Evolutionary conservation across 805 yeast genomes (phyloP).

Genomic region (Crinitomyces ghanaensis): DNA sequence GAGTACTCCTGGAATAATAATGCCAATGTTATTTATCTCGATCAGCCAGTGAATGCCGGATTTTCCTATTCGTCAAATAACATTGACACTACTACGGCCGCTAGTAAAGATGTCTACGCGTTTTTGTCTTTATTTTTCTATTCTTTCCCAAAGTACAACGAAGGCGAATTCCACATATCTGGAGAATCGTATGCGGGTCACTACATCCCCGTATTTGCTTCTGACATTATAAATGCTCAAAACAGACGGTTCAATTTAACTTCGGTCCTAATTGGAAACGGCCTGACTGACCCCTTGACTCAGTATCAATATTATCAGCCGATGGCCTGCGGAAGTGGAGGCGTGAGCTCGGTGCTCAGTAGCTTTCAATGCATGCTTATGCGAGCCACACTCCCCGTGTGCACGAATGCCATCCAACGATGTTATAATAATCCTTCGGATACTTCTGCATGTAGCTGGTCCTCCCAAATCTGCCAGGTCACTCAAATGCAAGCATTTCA

Average conservation of each 20-base stretch:
- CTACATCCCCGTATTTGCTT: conserved; percentile 75
- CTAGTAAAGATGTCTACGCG: conserved; percentile 78
- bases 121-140: conserved; percentile 76
- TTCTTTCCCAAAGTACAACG: conserved; percentile 62
- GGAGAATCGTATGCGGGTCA: conserved; percentile 95
- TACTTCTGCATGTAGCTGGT: conserved; percentile 46
- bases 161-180: conserved; percentile 63
- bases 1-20: conserved; percentile 86
- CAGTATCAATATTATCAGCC: conserved; percentile 77
- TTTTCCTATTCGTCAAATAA: conserved; percentile 72
- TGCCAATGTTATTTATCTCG: conserved; percentile 83
- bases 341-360: conserved; percentile 54
- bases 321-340: conserved; percentile 91
- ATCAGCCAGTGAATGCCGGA: conserved; percentile 92
- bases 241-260: conserved; percentile 51
- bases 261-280: conserved; percentile 85
- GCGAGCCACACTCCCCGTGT: conserved; percentile 51
- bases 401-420: conserved; percentile 46
- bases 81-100: conserved; percentile 63
- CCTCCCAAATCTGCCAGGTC: conserved; percentile 63
- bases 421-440: conserved; percentile 54
- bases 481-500: conserved; percentile 54
- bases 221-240: conserved; percentile 36
- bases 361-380: conserved; percentile 60
- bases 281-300: conserved; percentile 72